Evolutionary conservation across 108 stramenopile species (phyloP).

Genomic region (Cyclotella sp.): DNA sequence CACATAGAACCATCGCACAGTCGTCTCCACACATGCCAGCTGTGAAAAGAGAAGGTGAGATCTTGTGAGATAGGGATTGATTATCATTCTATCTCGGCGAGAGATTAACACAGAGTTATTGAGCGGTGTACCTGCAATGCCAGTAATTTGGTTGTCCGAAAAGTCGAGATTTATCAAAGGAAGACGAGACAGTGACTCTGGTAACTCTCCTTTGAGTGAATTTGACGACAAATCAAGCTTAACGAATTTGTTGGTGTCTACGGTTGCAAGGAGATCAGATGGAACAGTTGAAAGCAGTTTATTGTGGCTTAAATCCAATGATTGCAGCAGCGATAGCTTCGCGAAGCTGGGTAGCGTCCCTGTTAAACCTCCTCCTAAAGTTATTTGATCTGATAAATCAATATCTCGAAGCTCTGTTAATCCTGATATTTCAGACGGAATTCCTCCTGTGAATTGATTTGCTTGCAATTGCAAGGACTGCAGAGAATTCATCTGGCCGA

Average conservation of each 20-base stretch:
- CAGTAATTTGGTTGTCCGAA: slow-evolving; percentile 58
- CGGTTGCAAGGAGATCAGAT: slow-evolving; percentile 2
- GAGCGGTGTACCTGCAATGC: slow-evolving; percentile 28
- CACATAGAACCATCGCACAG: slow-evolving; percentile 72
- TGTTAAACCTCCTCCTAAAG: slow-evolving; percentile 10
- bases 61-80: neutral
- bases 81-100: neutral
- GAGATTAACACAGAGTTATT: neutral
- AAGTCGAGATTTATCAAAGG: slow-evolving; percentile 60
- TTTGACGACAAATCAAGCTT: slow-evolving; percentile 40
- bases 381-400: slow-evolving; percentile 23
- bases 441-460: slow-evolving; percentile 42
- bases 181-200: slow-evolving; percentile 26
- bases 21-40: slow-evolving; percentile 61
- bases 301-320: slow-evolving; percentile 41
- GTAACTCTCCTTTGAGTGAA: slow-evolving; percentile 9
- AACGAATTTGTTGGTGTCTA: slow-evolving; percentile 10
- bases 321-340: slow-evolving; percentile 15
- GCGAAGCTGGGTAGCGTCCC: slow-evolving; percentile 32
- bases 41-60: neutral
- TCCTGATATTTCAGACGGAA: slow-evolving; percentile 38
- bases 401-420: slow-evolving; percentile 6
- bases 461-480: slow-evolving; percentile 13
- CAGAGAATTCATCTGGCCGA: slow-evolving; percentile 32
- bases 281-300: slow-evolving; percentile 4